phyloP scores from a whole-genome alignment of 2,329 filamentous ascomycete species.

The Exserohilum rostratum region DNA sequence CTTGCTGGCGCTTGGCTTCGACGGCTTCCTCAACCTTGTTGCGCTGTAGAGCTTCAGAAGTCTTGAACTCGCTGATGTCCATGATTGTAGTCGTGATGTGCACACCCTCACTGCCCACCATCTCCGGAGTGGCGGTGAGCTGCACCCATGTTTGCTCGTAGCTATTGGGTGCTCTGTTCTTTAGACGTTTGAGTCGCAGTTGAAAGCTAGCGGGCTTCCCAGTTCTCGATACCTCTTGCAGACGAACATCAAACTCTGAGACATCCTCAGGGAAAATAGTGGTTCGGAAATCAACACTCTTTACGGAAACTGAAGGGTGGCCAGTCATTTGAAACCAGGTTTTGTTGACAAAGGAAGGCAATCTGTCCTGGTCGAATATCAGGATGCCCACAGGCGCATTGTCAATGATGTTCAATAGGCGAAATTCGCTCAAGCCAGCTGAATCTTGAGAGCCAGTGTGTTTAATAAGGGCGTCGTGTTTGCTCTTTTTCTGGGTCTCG shows the following conservation, averaged over 20 bases:
- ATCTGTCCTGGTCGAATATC: neutral
- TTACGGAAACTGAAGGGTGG: neutral
- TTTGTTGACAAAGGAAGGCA: conserved; percentile 3
- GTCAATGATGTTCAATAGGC: conserved; percentile 1
- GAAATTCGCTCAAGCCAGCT: neutral
- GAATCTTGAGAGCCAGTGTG: neutral
- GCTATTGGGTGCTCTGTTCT: neutral
- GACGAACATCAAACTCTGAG: neutral
- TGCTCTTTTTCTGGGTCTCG: neutral
- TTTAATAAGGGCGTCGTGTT: neutral
- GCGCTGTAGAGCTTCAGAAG: neutral
- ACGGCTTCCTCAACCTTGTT: neutral
- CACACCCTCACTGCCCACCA: neutral
- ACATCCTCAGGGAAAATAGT: neutral
- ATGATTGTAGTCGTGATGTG: conserved; percentile 1
- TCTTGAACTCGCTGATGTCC: conserved; percentile 5
- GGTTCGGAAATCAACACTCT: neutral
- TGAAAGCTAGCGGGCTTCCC: neutral
- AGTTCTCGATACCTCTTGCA: neutral
- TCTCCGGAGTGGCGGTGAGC: neutral
- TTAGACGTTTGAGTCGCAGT: neutral
- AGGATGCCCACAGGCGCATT: conserved; percentile 1
- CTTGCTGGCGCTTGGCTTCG: conserved; percentile 3
- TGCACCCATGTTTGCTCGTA: conserved; percentile 2
- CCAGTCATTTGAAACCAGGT: conserved; percentile 7